Conservation (phyloP, 1,284 basidiomycete genomes). For the Naganishia sp. region DNA sequence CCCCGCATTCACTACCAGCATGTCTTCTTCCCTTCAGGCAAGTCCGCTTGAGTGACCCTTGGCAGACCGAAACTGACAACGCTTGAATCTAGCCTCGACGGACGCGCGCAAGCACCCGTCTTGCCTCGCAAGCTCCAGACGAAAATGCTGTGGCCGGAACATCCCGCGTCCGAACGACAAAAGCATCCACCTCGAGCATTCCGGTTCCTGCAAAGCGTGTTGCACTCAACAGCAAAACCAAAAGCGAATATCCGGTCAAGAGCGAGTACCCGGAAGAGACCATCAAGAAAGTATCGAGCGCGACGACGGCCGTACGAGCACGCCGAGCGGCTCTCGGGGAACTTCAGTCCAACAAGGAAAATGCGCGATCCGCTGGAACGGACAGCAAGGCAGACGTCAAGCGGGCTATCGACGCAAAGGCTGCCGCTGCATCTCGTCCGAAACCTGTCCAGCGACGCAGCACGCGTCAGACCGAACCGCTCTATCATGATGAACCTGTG, state of each 20-base stretch:
- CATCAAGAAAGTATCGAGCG: constrained; percentile 27
- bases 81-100: constrained; percentile 22
- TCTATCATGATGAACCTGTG: constrained; percentile 14
- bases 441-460: constrained; percentile 6
- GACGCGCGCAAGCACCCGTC: constrained; percentile 20
- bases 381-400: constrained; percentile 28
- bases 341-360: constrained; percentile 26
- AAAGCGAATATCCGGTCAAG: constrained; percentile 11
- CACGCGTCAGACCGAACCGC: constrained; percentile 7
- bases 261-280: constrained; percentile 16
- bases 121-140: constrained; percentile 22
- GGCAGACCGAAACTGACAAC: neutral
- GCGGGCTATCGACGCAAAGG: constrained; percentile 13
- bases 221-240: neutral
- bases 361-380: constrained; percentile 2
- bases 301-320: constrained; percentile 19
- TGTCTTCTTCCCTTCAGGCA: constrained; percentile 21
- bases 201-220: constrained; percentile 24
- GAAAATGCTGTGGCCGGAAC: constrained; percentile 28
- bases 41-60: neutral
- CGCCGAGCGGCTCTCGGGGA: constrained; percentile 18
- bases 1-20: neutral
- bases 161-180: constrained; percentile 22
- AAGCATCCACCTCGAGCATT: constrained; percentile 23
- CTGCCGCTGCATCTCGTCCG: constrained; percentile 11